These are phyloP conservation scores for Leccinum fibrillosum DNA, from an alignment of 768 basidiomycete genomes.

Conservation along the genomic window DNA sequence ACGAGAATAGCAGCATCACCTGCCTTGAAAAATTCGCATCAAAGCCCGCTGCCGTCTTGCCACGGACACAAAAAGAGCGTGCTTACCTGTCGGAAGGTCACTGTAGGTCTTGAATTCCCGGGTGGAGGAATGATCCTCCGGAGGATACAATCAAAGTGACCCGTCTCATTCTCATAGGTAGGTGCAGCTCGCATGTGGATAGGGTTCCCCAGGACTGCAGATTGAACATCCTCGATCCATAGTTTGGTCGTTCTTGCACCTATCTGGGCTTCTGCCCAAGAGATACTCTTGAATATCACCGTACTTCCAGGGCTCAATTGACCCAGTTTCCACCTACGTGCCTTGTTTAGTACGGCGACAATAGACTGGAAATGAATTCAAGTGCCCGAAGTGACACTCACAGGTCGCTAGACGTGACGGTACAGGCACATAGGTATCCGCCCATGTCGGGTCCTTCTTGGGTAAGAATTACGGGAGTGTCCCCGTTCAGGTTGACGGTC, in stretches of 20 bases:
- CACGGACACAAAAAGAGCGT: background rate
- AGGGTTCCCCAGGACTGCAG: background rate
- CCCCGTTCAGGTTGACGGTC: constrained; percentile 61
- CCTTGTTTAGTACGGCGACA: background rate
- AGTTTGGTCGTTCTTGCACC: constrained; percentile 21
- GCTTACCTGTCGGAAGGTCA: constrained; percentile 54
- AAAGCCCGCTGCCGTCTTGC: background rate
- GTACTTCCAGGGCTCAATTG: constrained; percentile 58
- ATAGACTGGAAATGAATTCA: background rate
- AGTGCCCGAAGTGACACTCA: constrained; percentile 23
- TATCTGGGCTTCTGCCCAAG: constrained; percentile 38
- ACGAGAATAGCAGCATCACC: constrained; percentile 63
- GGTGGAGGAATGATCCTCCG: background rate
- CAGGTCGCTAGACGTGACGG: constrained; percentile 50
- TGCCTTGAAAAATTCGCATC: constrained; percentile 37
- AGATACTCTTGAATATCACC: constrained; percentile 50
- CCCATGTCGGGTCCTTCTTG: constrained; percentile 64
- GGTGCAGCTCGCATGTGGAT: background rate
- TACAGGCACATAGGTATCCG: constrained; percentile 56
- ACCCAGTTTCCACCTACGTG: constrained; percentile 61
- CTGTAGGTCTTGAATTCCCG: constrained; percentile 25
- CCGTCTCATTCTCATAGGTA: background rate
- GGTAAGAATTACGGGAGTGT: constrained; percentile 64
- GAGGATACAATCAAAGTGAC: constrained; percentile 12
- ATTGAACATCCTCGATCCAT: constrained; percentile 32